A percentile compares a stretch with the other conserved stretches of the same genome.
Evolutionary conservation across 2,329 filamentous ascomycete species (phyloP).

Genomic region (Penicillium crustosum): DNA sequence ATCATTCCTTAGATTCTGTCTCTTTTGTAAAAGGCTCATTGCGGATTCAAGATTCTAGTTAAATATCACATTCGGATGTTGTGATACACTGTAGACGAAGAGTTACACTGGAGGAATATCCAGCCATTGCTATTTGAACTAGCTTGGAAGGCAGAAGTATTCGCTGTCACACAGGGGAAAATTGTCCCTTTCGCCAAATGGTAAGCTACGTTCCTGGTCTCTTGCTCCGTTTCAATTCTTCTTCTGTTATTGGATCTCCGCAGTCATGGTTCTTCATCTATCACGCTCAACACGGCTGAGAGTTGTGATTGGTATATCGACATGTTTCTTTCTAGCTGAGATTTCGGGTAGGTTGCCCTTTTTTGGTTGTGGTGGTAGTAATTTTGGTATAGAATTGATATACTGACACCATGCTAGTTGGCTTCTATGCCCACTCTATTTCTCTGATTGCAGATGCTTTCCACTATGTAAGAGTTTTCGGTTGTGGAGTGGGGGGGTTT

Average conservation of each 20-base stretch:
- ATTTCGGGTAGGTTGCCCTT: conserved; percentile 27
- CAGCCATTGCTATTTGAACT: conserved; percentile 10
- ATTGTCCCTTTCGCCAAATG: background rate
- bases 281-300: conserved; percentile 33
- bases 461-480: conserved; percentile 62
- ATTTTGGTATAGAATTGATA: background rate
- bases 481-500: no score
- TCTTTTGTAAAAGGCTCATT: background rate
- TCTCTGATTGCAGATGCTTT: conserved; percentile 76
- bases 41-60: background rate
- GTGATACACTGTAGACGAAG: background rate
- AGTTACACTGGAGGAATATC: conserved; percentile 15
- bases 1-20: no score
- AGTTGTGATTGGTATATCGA: conserved; percentile 33
- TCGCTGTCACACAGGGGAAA: background rate
- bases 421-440: conserved; percentile 69
- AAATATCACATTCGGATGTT: background rate
- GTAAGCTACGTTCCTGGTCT: background rate
- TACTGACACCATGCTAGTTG: conserved; percentile 47
- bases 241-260: background rate
- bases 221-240: background rate
- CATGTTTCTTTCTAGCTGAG: conserved; percentile 34
- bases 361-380: background rate
- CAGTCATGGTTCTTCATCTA: conserved; percentile 27
- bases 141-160: conserved; percentile 4